Percentiles rank a stretch among this genome's conserved stretches.
Conservation (phyloP, 768 basidiomycete genomes). For the Pleurotus giganteus region DNA sequence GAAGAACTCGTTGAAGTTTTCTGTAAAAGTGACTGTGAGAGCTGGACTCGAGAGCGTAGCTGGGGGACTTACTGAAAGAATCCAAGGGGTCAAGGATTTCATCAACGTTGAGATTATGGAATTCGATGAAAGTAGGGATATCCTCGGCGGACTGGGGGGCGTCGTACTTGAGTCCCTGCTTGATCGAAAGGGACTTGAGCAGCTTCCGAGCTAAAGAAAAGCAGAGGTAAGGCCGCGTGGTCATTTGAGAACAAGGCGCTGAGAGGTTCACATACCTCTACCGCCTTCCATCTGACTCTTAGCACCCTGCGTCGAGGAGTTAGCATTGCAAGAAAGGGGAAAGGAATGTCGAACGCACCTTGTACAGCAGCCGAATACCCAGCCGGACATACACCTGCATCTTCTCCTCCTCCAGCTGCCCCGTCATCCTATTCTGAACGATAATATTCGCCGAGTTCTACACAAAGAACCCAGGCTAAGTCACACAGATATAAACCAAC, state of each 20-base stretch:
- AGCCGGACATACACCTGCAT: constrained; percentile 93
- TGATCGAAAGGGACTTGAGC: constrained; percentile 86
- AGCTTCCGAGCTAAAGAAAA: constrained; percentile 63
- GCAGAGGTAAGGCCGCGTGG: neutral
- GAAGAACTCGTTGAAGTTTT: constrained; percentile 94
- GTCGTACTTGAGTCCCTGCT: constrained; percentile 94
- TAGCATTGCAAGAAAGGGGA: neutral
- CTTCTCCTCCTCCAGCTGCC: constrained; percentile 95
- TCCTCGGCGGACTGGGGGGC: constrained; percentile 79
- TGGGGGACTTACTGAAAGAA: constrained; percentile 66
- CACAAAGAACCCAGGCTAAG: constrained; percentile 3
- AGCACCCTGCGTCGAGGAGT: constrained; percentile 52
- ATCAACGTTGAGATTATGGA: constrained; percentile 79
- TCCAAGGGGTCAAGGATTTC: constrained; percentile 83
- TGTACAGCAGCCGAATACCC: constrained; percentile 91
- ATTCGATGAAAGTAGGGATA: constrained; percentile 85
- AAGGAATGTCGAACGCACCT: constrained; percentile 34
- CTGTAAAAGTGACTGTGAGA: constrained; percentile 32
- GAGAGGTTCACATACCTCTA: constrained; percentile 51
- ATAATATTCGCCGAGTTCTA: constrained; percentile 98
- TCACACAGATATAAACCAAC: neutral
- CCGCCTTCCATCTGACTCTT: constrained; percentile 87
- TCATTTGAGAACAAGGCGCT: neutral
- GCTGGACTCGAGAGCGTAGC: neutral
- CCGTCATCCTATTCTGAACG: constrained; percentile 90